Conservation (phyloP, 2,329 filamentous ascomycete genomes). For the Phialophora chinensis region DNA sequence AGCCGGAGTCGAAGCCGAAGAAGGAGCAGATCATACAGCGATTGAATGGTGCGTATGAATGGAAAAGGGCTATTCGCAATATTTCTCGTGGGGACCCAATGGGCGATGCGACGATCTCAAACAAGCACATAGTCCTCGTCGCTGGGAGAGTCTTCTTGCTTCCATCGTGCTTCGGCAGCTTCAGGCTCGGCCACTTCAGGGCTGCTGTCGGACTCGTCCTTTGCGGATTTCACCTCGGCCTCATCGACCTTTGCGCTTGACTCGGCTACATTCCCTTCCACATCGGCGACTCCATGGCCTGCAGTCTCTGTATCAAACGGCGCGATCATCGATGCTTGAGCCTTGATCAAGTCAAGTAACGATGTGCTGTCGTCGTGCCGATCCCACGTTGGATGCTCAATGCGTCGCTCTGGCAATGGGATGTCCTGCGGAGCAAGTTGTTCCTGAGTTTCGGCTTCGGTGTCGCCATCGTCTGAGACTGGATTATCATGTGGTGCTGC, state of each 20-base stretch:
- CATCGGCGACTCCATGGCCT: slow-evolving; percentile 1
- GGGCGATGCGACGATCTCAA: slow-evolving; percentile 1
- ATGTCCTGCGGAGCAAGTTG: neutral
- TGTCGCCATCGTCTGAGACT: neutral
- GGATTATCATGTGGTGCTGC: neutral
- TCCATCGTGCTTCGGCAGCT: neutral
- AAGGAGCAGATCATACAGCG: slow-evolving; percentile 26
- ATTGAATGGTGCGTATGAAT: slow-evolving; percentile 21
- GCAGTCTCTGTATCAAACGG: slow-evolving; percentile 20
- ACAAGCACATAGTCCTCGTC: slow-evolving; percentile 29
- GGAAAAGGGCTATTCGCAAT: neutral
- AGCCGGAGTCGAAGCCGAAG: slow-evolving; percentile 11
- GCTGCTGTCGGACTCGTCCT: neutral
- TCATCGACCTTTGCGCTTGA: neutral
- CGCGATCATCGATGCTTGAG: slow-evolving; percentile 26
- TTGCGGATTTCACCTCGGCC: neutral
- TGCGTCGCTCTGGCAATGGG: slow-evolving; percentile 19
- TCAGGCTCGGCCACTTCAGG: neutral
- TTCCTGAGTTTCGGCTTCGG: slow-evolving; percentile 1
- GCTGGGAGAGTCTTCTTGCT: neutral
- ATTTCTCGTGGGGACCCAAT: neutral
- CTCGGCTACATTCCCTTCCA: slow-evolving; percentile 11
- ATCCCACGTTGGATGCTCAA: slow-evolving; percentile 37
- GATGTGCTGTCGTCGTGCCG: slow-evolving; percentile 30
- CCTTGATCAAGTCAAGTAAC: slow-evolving; percentile 36